Evolutionary conservation across 164 flowering plant genomes (phyloP), one percentile per base, ranked within the genome.

Genomic region (Platanus orientalis): DNA sequence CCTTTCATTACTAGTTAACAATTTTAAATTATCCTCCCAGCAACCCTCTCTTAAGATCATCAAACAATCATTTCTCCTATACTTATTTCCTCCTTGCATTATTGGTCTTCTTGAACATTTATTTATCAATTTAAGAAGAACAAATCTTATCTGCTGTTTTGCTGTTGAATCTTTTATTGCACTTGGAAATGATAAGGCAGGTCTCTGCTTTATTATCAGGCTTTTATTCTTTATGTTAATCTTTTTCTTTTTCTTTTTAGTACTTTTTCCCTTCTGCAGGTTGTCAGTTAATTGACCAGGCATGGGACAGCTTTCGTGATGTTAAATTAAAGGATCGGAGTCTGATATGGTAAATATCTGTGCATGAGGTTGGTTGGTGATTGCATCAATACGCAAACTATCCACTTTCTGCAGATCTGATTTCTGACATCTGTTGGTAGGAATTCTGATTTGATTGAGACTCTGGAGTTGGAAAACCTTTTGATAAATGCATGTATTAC

Each of bases 391-490:
- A 54, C 26, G 39, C 20, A 30, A n/a, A 12, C 6, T 21, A 29
- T n/a, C 24, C 25, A 32, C 50, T 58, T 30, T n/a, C 24, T 0
- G 0, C 58, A 11, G 20, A 28, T 9, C 50, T 51, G 58, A 40
- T 30, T 55, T 72, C 36, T 62, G 20, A 52, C 50, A 9, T 50
- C 26, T 58, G 36, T 56, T 68, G 24, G 30, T 79, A 95, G 99
- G 99, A 95, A 95, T 77, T 80, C 99, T 25, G 97, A 92, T 73
- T 83, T 95, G 83, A 85, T 88, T 58, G 97, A 95, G 76, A 88
- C 97, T 12, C 54, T 95, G 17, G 99, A 95, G 73, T 80, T 92
- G 72, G 97, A 95, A 76, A 95, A 95, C 74, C 92, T 95, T 64
- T 69, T 92, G 78, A 95, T 92, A 55, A 95, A 92, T 79, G 97